A percentile compares a stretch with the other conserved stretches of the same genome.
These are phyloP conservation scores for Cydonia oblonga DNA, from an alignment of 331 rosid genomes.

Conservation along the genomic window DNA sequence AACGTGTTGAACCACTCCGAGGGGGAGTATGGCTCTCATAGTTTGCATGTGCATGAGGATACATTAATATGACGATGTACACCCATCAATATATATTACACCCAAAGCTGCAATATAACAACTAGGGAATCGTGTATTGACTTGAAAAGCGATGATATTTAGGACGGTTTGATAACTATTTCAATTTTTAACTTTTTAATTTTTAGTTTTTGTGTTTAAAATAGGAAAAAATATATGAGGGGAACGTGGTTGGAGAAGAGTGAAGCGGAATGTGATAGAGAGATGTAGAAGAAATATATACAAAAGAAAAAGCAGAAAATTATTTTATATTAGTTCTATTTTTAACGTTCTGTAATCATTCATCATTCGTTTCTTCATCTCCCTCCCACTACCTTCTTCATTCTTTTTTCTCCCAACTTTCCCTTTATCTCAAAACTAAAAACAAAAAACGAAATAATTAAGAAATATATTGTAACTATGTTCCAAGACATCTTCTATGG, in stretches of 20 bases:
- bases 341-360: not conserved
- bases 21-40: not conserved
- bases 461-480: not conserved
- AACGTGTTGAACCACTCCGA: not conserved
- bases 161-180: not conserved
- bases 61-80: not conserved
- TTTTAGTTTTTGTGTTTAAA: not conserved
- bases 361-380: not conserved
- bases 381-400: not conserved
- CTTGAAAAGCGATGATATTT: not conserved
- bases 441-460: no score
- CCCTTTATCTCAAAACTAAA: not conserved
- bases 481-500: no score
- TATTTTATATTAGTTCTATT: no score
- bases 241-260: rapidly evolving
- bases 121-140: not conserved
- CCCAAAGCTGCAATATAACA: not conserved
- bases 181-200: not conserved
- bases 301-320: not conserved
- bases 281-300: not conserved
- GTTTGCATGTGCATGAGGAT: not conserved
- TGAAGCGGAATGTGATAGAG: not conserved
- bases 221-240: not conserved
- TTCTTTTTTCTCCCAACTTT: no score
- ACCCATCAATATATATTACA: not conserved